Evolutionary conservation across 495 filamentous ascomycete genomes (phyloP).

Genomic region (Podospora tetraspora): DNA sequence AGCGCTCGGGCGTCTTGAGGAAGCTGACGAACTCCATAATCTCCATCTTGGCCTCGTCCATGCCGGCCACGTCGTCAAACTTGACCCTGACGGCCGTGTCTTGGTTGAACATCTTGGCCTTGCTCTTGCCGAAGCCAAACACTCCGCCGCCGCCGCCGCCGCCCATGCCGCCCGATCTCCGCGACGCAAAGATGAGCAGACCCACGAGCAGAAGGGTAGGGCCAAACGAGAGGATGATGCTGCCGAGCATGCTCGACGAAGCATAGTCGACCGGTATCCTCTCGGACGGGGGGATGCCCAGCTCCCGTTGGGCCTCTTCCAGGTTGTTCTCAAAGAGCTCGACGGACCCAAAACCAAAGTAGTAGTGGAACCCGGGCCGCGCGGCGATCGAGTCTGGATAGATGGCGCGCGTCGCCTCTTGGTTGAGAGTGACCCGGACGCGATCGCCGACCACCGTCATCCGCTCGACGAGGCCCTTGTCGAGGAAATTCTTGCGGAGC

Average conservation of each 20-base stretch:
- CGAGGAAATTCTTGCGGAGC: slow-evolving; percentile 82
- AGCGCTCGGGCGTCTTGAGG: slow-evolving; percentile 81
- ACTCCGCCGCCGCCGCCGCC: slow-evolving; percentile 71
- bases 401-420: slow-evolving; percentile 66
- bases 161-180: slow-evolving; percentile 53
- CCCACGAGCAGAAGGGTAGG: slow-evolving; percentile 84
- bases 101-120: slow-evolving; percentile 94
- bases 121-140: slow-evolving; percentile 92
- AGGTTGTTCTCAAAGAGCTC: slow-evolving; percentile 85
- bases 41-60: slow-evolving; percentile 97
- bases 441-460: slow-evolving; percentile 68
- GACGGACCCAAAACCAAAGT: slow-evolving; percentile 91
- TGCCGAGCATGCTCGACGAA: slow-evolving; percentile 63
- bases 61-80: slow-evolving; percentile 93
- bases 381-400: slow-evolving; percentile 78
- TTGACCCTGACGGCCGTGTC: slow-evolving; percentile 94
- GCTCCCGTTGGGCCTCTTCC: slow-evolving; percentile 79
- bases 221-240: slow-evolving; percentile 67
- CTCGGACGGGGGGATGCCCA: slow-evolving; percentile 75
- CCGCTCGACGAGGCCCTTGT: slow-evolving; percentile 93
- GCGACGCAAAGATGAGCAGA: slow-evolving; percentile 64
- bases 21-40: slow-evolving; percentile 99
- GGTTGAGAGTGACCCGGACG: slow-evolving; percentile 79
- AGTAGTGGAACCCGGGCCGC: slow-evolving; percentile 71
- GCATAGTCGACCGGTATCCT: slow-evolving; percentile 87